Conservation (phyloP, 768 basidiomycete species). For the Mycena crocata region DNA sequence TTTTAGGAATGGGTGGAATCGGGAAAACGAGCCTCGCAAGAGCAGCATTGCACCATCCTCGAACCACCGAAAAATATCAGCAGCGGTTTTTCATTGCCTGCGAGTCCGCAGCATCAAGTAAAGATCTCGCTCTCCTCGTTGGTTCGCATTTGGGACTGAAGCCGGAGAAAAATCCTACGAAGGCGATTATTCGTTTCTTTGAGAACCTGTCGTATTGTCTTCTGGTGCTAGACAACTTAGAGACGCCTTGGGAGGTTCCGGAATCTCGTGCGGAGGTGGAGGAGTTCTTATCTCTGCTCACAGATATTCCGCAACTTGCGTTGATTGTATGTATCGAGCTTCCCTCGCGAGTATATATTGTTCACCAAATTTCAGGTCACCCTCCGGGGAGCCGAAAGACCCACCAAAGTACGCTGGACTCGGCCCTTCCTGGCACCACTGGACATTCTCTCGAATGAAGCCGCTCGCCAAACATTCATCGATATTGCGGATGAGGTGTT, state of each 20-base stretch:
- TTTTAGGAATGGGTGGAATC: slow-evolving; percentile 4
- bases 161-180: neutral
- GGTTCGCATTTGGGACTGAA: neutral
- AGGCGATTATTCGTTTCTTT: neutral
- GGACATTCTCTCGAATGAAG: neutral
- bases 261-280: slow-evolving; percentile 2
- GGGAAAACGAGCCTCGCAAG: slow-evolving; percentile 11
- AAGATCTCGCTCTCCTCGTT: neutral
- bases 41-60: slow-evolving; percentile 14
- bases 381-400: slow-evolving; percentile 16
- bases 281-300: slow-evolving; percentile 6
- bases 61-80: neutral
- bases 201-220: neutral
- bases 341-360: neutral
- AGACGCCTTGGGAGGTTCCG: slow-evolving; percentile 8
- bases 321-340: slow-evolving; percentile 11
- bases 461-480: neutral
- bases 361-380: slow-evolving; percentile 1
- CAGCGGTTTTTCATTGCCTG: slow-evolving; percentile 2
- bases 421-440: slow-evolving; percentile 13
- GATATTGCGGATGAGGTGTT: neutral
- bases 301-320: slow-evolving; percentile 12
- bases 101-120: neutral
- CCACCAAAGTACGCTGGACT: slow-evolving; percentile 10
- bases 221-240: slow-evolving; percentile 16